Percentiles rank a stretch among this genome's conserved stretches.
phyloP scores from a whole-genome alignment of 352 stramenopile species.

The Pythium coloratum region DNA sequence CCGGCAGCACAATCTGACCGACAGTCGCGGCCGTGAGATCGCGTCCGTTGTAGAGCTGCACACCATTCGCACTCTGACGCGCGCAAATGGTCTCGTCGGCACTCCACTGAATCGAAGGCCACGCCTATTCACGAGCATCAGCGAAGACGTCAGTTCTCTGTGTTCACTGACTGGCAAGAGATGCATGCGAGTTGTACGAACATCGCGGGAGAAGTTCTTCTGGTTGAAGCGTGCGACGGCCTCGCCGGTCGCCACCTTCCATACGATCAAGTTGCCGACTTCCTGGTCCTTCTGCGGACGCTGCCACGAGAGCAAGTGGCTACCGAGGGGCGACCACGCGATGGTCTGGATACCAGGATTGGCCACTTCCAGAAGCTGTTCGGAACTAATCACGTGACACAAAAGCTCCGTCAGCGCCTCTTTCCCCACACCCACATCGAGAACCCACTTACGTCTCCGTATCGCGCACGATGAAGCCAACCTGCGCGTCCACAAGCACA shows the following conservation, averaged over 20 bases:
- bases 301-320: constrained; percentile 88
- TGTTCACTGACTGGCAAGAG: neutral
- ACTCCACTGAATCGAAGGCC: constrained; percentile 91
- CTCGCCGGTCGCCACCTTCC: constrained; percentile 57
- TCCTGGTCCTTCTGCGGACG: constrained; percentile 73
- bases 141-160: neutral
- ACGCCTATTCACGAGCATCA: constrained; percentile 47
- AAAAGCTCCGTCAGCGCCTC: neutral
- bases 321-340: constrained; percentile 80
- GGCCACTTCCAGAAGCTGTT: constrained; percentile 55
- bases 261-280: constrained; percentile 83
- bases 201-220: constrained; percentile 81
- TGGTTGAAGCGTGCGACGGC: constrained; percentile 81
- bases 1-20: constrained; percentile 71
- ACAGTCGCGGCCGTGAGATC: constrained; percentile 57
- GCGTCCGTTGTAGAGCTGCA: constrained; percentile 76
- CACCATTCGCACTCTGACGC: constrained; percentile 71
- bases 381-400: constrained; percentile 30
- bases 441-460: constrained; percentile 48
- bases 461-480: constrained; percentile 67
- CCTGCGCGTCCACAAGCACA: constrained; percentile 58
- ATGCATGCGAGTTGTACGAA: constrained; percentile 29
- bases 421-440: neutral
- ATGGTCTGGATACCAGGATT: constrained; percentile 78
- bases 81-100: constrained; percentile 86